A percentile compares a stretch with the other conserved stretches of the same genome.
Evolutionary conservation across 1,284 basidiomycete genomes (phyloP).

Genomic region (Fomitopsis betulina): DNA sequence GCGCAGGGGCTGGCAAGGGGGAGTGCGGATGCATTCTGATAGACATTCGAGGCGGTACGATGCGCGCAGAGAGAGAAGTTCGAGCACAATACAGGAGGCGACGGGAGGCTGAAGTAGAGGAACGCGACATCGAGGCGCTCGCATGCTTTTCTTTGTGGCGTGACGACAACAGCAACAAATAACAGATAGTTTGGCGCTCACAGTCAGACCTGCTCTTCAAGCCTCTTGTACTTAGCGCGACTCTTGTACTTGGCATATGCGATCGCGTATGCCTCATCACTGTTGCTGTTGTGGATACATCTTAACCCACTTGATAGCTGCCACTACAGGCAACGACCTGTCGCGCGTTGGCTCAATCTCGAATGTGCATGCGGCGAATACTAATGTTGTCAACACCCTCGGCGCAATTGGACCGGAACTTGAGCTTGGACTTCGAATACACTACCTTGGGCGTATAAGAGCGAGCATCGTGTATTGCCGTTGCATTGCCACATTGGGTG

Average conservation of each 20-base stretch:
- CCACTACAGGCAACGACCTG: background rate
- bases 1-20: conserved; percentile 65
- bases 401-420: background rate
- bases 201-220: background rate
- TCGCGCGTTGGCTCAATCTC: background rate
- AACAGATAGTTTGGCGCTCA: background rate
- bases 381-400: too few species aligned
- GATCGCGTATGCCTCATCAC: background rate
- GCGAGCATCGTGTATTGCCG: background rate
- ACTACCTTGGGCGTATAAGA: background rate
- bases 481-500: background rate
- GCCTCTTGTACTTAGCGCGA: too few species aligned
- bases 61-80: conserved; percentile 1
- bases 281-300: background rate
- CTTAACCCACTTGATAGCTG: background rate
- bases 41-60: conserved; percentile 23
- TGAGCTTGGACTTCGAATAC: background rate
- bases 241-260: background rate
- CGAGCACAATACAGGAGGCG: conserved; percentile 11
- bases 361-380: background rate
- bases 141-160: conserved; percentile 17
- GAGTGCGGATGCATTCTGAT: conserved; percentile 40
- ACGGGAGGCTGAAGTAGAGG: conserved; percentile 13
- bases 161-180: conserved; percentile 20
- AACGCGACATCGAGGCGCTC: conserved; percentile 21